Conservation (phyloP, 768 basidiomycete species). For the Russula lepida region DNA sequence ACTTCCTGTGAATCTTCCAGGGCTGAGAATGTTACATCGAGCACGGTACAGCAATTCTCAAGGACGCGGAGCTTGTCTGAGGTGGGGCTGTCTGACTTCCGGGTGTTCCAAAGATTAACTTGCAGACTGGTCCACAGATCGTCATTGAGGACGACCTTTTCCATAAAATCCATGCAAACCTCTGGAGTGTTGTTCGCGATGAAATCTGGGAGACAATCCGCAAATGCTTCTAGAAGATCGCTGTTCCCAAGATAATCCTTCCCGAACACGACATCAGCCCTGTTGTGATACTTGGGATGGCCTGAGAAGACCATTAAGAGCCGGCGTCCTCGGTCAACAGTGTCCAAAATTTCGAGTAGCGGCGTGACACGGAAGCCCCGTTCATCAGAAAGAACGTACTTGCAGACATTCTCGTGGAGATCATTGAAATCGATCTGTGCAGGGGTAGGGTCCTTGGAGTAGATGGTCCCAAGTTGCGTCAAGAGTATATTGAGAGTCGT, state of each 20-base stretch:
- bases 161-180: background rate
- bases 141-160: background rate
- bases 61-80: constrained; percentile 1
- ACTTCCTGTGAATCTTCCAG: constrained; percentile 1
- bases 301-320: background rate
- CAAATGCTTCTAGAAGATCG: background rate
- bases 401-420: background rate
- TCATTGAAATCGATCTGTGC: background rate
- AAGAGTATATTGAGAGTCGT: constrained; percentile 1
- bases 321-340: background rate
- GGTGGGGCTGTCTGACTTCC: constrained; percentile 1
- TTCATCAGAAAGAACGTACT: background rate
- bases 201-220: background rate
- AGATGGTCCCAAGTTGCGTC: background rate
- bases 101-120: background rate
- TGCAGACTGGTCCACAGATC: constrained; percentile 8
- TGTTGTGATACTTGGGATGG: background rate
- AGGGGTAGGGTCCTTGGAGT: background rate
- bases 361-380: background rate
- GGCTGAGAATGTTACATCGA: background rate
- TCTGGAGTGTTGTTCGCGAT: background rate
- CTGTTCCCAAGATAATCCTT: background rate
- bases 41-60: background rate
- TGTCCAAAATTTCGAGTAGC: constrained; percentile 5
- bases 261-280: background rate